Evolutionary conservation across 2,329 filamentous ascomycete species (phyloP).

Genomic region (Bipolaris bicolor): DNA sequence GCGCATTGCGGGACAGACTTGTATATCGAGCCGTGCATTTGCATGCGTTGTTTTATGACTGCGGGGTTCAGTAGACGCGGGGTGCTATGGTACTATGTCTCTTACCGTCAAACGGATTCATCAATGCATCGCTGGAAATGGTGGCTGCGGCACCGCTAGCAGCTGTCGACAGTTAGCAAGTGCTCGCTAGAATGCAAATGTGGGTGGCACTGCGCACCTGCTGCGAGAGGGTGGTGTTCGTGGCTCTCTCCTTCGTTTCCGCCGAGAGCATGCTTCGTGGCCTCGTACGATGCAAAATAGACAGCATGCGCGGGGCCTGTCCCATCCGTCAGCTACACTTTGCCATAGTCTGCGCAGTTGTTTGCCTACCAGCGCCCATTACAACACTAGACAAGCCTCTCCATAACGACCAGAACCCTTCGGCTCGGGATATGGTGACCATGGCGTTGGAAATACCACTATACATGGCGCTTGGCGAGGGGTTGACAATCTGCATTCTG

Average conservation of each 20-base stretch:
- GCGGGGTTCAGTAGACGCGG: conserved; percentile 26
- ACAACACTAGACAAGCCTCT: conserved; percentile 96
- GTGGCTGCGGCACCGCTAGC: conserved; percentile 93
- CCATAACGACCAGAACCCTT: conserved; percentile 92
- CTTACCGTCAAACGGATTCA: conserved; percentile 98
- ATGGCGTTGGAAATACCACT: conserved; percentile 91
- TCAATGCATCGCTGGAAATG: conserved; percentile 95
- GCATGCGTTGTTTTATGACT: conserved; percentile 99
- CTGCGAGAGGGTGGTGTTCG: conserved; percentile 89
- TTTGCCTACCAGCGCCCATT: conserved; percentile 78
- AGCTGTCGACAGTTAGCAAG: conserved; percentile 62
- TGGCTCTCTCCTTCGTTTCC: conserved; percentile 86
- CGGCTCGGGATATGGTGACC: conserved; percentile 86
- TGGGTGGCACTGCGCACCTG: conserved; percentile 63
- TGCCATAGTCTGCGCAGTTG: conserved; percentile 1
- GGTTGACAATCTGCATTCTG: conserved; percentile 95
- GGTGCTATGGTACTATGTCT: conserved; percentile 12
- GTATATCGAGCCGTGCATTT: conserved; percentile 94
- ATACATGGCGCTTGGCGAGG: conserved; percentile 79
- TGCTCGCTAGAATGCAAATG: not conserved
- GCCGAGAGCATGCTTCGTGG: conserved; percentile 94
- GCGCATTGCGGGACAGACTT: conserved; percentile 87
- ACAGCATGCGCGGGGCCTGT: conserved; percentile 94
- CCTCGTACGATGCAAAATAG: conserved; percentile 97
- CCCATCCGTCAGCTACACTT: conserved; percentile 34